Conservation (phyloP, 768 basidiomycete genomes). For the Gymnopilus junonius region DNA sequence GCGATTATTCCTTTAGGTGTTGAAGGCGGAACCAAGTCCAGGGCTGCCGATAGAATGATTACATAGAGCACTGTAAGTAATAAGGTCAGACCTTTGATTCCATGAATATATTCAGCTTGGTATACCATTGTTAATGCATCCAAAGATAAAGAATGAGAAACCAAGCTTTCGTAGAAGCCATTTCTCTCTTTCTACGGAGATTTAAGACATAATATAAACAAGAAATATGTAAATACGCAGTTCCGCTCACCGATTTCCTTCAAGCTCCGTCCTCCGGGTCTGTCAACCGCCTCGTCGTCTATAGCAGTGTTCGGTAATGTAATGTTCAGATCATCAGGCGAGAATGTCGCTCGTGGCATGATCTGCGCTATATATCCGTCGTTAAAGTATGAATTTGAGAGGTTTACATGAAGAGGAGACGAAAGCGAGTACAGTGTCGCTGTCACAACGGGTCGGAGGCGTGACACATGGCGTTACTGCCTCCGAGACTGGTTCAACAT, state of each 20-base stretch:
- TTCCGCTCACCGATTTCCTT: conserved; percentile 1
- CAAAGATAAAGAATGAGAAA: conserved; percentile 87
- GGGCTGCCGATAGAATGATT: conserved; percentile 93
- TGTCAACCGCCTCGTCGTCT: conserved; percentile 6
- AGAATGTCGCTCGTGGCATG: conserved; percentile 9
- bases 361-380: neutral
- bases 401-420: neutral
- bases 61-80: conserved; percentile 80
- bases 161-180: conserved; percentile 44
- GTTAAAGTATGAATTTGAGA: neutral
- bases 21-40: conserved; percentile 89
- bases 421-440: neutral
- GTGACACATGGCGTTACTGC: neutral
- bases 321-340: conserved; percentile 11
- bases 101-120: neutral
- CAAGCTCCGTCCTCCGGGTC: neutral
- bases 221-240: neutral
- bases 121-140: conserved; percentile 89
- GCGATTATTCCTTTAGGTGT: conserved; percentile 95
- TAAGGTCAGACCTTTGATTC: conserved; percentile 1
- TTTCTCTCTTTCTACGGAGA: conserved; percentile 30
- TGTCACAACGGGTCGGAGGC: too few relatives aligned
- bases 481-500: conserved; percentile 1
- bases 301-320: conserved; percentile 6
- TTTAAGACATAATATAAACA: neutral